phyloP scores from a whole-genome alignment of 1,139 yeast species.

The Pichia sp. region DNA sequence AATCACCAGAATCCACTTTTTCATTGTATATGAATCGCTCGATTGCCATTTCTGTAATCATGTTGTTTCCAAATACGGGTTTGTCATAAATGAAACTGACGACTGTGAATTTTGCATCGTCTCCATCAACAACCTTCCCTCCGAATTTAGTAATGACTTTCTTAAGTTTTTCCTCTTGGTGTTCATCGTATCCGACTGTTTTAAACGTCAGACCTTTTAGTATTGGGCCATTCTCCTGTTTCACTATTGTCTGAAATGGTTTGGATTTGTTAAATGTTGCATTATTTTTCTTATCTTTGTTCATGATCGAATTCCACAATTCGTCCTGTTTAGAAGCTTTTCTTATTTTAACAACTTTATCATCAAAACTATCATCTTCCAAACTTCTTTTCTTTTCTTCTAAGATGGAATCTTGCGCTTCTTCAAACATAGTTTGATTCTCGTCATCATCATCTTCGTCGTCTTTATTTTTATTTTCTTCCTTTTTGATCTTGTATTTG shows the following conservation, averaged over 20 bases:
- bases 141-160: constrained; percentile 35
- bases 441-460: background rate
- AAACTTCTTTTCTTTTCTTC: background rate
- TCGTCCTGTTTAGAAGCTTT: constrained; percentile 31
- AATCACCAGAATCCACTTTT: constrained; percentile 17
- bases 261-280: background rate
- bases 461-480: background rate
- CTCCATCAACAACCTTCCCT: constrained; percentile 15
- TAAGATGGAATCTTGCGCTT: background rate
- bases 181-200: constrained; percentile 27
- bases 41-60: constrained; percentile 74
- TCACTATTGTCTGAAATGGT: background rate
- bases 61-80: constrained; percentile 3
- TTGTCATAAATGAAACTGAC: constrained; percentile 20
- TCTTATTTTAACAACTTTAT: constrained; percentile 28
- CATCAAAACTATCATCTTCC: constrained; percentile 20
- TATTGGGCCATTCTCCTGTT: constrained; percentile 10
- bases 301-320: constrained; percentile 56
- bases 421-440: background rate
- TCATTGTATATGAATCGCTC: constrained; percentile 52
- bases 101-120: constrained; percentile 18
- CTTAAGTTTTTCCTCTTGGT: constrained; percentile 37
- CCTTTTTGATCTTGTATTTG: constrained; percentile 1
- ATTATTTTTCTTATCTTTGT: constrained; percentile 5
- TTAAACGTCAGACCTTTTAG: constrained; percentile 22